Evolutionary conservation across 2,329 filamentous ascomycete species (phyloP).

Genomic region (Penicillium verrucosum): DNA sequence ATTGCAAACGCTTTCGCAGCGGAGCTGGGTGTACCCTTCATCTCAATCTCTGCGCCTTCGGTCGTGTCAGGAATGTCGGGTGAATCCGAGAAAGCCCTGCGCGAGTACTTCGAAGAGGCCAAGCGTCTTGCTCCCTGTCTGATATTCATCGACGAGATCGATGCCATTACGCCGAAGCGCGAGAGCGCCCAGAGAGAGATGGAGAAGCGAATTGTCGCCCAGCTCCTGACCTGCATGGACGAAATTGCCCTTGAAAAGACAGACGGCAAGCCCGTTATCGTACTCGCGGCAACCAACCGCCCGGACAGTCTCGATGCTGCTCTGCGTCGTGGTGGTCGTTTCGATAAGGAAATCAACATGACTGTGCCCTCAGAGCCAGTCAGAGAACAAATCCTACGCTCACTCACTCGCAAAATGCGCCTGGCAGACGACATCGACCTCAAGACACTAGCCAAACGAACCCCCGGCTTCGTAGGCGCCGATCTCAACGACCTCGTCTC

Average conservation of each 20-base stretch:
- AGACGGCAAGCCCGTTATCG: slow-evolving; percentile 74
- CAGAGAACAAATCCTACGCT: slow-evolving; percentile 72
- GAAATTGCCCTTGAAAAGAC: slow-evolving; percentile 69
- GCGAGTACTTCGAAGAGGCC: slow-evolving; percentile 84
- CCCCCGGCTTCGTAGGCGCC: slow-evolving; percentile 88
- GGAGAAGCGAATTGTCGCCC: slow-evolving; percentile 80
- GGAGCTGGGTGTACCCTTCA: slow-evolving; percentile 71
- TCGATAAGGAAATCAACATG: slow-evolving; percentile 81
- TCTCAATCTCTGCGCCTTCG: slow-evolving; percentile 76
- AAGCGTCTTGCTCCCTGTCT: slow-evolving; percentile 81
- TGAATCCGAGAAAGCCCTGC: slow-evolving; percentile 81
- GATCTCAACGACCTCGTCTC: slow-evolving; percentile 73
- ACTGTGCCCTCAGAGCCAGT: slow-evolving; percentile 78
- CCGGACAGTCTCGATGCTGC: slow-evolving; percentile 82
- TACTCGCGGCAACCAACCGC: slow-evolving; percentile 85
- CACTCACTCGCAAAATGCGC: slow-evolving; percentile 64
- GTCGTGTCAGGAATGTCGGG: slow-evolving; percentile 84
- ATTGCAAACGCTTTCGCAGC: slow-evolving; percentile 77
- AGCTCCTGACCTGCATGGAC: slow-evolving; percentile 84
- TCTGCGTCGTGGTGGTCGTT: slow-evolving; percentile 69
- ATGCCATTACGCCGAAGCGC: slow-evolving; percentile 82
- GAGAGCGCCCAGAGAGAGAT: slow-evolving; percentile 82
- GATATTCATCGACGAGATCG: slow-evolving; percentile 88
- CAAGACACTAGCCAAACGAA: slow-evolving; percentile 70
- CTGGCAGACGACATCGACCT: slow-evolving; percentile 72